Conservation (phyloP, 345 rosid species). For the Gossypium mustelinum region DNA sequence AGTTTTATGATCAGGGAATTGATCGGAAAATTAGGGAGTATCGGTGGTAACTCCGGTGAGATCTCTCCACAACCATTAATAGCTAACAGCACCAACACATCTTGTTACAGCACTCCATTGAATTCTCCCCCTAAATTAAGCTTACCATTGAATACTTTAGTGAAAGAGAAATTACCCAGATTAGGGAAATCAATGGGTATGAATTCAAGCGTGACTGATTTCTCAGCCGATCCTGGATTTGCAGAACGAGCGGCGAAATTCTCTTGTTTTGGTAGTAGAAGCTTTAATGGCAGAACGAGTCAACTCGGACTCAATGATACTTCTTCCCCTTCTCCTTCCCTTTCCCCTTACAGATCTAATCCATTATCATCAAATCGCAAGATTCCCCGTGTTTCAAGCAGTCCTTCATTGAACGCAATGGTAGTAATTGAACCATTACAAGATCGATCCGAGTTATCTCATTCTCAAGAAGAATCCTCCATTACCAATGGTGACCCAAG, state of each 20-base stretch:
- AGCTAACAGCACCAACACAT: constrained; percentile 35
- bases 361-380: constrained; percentile 31
- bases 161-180: constrained; percentile 22
- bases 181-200: constrained; percentile 33
- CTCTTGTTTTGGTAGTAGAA: constrained; percentile 64
- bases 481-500: constrained; percentile 28
- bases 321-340: too few relatives aligned
- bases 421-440: constrained; percentile 15
- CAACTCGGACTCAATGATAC: constrained; percentile 23
- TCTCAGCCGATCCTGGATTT: constrained; percentile 70
- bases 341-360: constrained; percentile 9
- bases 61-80: constrained; percentile 27
- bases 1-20: constrained; percentile 54
- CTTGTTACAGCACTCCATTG: constrained; percentile 38
- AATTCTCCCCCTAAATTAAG: constrained; percentile 44
- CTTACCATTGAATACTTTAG: constrained; percentile 15
- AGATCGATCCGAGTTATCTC: constrained; percentile 19
- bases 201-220: constrained; percentile 40
- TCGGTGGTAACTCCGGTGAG: constrained; percentile 38
- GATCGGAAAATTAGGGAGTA: constrained; percentile 55
- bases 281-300: constrained; percentile 50
- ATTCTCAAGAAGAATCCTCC: constrained; percentile 52
- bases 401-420: constrained; percentile 40
- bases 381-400: constrained; percentile 56
- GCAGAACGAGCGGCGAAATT: constrained; percentile 71